Evolutionary conservation across 2,329 filamentous ascomycete species (phyloP), one percentile per base, ranked within the genome.

Genomic region (Lachnellula willkommii): DNA sequence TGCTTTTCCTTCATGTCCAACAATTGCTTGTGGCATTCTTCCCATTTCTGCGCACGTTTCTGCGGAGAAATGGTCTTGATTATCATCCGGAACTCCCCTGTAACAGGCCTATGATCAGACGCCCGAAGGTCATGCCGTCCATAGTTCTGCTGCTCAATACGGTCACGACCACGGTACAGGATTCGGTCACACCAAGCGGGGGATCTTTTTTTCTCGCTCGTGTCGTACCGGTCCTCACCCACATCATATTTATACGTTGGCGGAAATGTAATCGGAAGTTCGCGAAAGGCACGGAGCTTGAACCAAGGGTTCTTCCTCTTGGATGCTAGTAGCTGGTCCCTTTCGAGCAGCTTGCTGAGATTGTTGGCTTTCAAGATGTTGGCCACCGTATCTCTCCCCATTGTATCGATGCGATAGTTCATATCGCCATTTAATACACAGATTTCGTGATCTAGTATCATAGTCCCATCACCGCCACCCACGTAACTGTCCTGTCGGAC

Each of bases 241-340:
- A 97, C 90, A 65, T 99, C 94, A 71, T 99, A 99, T 71, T 99
- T 99, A 78, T 99, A 99, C 0, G 94, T 99, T 0, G 94, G 94
- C 7, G 90, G 87, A 70, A 99, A 99, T 0, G 84, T 87, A 66
- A 99, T 96, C 1, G 88, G 89, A 54, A 87, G 79, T 73, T 99
- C 94, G n/a, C 87, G 85, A 71, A 99, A 97, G 0, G 90, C 87
- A 20, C 92, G 85, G 5, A 99, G 80, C 28, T 89, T 83, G 74
- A 97, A 96, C 0, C 85, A 89, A 0, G 93, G 91, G 65, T 96
- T 96, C 64, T 90, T 89, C 51, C 91, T 88, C 55, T 89, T 84
- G 12, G 91, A 93, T 0, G 96, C 87, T 2, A 97, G 83, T 5
- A 99, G 79, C 70, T 99, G 94, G 68, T 99, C 94, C 49, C 94